phyloP scores from a whole-genome alignment of 2,329 filamentous ascomycete species.

The Xylariaceae sp. region DNA sequence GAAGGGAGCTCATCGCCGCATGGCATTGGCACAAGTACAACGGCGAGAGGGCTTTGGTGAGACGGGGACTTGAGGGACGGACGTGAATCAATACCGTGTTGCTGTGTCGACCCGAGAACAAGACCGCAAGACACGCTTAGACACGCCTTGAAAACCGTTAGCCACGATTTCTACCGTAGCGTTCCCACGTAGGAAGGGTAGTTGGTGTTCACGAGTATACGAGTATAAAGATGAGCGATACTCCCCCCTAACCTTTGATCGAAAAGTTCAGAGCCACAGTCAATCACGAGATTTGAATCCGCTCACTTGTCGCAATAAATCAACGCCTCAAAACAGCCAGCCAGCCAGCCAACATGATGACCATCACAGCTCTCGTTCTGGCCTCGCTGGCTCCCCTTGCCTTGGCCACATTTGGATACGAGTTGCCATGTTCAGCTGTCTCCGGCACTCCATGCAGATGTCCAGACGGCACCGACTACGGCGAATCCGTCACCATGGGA shows the following conservation, averaged over 20 bases:
- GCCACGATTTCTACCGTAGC: neutral
- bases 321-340: neutral
- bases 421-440: constrained; percentile 9
- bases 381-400: constrained; percentile 3
- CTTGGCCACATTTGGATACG: neutral
- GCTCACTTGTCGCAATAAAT: neutral
- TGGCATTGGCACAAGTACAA: neutral
- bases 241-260: neutral
- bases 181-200: neutral
- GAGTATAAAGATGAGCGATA: constrained; percentile 4
- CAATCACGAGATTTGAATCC: neutral
- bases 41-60: neutral
- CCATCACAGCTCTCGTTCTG: neutral
- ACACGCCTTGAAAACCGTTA: neutral
- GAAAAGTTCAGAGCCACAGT: neutral
- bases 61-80: neutral
- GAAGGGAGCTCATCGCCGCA: neutral
- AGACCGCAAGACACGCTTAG: neutral
- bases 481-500: constrained; percentile 8
- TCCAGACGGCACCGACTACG: constrained; percentile 9
- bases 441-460: constrained; percentile 16
- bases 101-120: neutral
- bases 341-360: constrained; percentile 3
- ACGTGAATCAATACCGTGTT: neutral
- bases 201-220: neutral